These are phyloP conservation scores for Macrophomina phaseolina DNA, from an alignment of 2,329 filamentous ascomycete genomes.

Conservation along the genomic window DNA sequence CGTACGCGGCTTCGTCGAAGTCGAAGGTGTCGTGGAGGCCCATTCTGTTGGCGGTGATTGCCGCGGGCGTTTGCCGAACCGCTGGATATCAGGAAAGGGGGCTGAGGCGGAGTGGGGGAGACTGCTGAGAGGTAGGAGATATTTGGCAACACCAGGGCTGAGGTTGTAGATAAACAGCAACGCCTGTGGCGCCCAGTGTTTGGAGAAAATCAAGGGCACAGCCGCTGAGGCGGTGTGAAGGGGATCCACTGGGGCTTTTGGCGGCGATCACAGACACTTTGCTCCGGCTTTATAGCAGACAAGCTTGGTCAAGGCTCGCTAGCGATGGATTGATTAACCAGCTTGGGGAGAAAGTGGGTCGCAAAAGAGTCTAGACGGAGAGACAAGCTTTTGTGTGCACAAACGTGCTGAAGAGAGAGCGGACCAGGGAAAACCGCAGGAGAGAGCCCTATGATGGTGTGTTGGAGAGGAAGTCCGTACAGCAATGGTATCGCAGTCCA, in stretches of 20 bases:
- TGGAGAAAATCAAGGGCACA: neutral
- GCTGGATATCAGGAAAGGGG: neutral
- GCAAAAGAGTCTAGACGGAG: neutral
- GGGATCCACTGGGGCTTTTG: conserved; percentile 3
- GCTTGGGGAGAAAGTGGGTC: neutral
- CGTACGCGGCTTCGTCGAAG: conserved; percentile 13
- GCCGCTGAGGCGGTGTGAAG: conserved; percentile 2
- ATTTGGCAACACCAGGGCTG: neutral
- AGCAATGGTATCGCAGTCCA: no score
- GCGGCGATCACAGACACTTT: neutral
- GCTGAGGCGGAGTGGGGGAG: no score
- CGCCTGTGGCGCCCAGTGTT: neutral
- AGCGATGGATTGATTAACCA: neutral
- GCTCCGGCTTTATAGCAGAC: conserved; percentile 17
- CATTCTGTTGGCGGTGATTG: neutral
- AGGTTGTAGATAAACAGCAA: neutral
- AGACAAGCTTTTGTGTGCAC: neutral
- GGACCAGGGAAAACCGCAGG: no score
- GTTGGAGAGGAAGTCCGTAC: no score
- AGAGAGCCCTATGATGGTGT: no score
- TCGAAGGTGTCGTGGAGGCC: conserved; percentile 24
- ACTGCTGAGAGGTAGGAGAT: no score
- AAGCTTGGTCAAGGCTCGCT: conserved; percentile 18
- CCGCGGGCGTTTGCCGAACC: neutral
- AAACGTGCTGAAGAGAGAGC: no score